Conservation (phyloP, 495 filamentous ascomycete genomes). For the Xylaria curta region DNA sequence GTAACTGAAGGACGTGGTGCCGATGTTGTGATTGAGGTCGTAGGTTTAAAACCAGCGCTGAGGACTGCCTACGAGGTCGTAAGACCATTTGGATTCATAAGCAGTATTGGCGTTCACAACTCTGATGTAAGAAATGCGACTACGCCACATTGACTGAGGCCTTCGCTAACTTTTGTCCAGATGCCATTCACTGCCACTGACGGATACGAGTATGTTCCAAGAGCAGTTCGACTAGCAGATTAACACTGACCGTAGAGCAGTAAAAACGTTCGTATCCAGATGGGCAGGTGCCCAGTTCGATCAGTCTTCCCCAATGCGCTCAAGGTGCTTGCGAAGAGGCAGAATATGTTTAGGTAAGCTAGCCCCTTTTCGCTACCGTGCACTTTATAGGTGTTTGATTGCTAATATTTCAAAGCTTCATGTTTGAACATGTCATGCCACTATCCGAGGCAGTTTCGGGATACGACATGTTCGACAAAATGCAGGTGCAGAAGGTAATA, state of each 20-base stretch:
- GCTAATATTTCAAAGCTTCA: constrained; percentile 66
- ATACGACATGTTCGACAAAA: constrained; percentile 89
- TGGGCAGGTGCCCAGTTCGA: constrained; percentile 92
- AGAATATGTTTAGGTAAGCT: constrained; percentile 78
- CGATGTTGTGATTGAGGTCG: constrained; percentile 91
- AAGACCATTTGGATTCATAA: constrained; percentile 85
- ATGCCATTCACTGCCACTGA: constrained; percentile 85
- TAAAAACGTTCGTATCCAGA: constrained; percentile 91
- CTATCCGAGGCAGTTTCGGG: constrained; percentile 82
- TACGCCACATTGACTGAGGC: neutral
- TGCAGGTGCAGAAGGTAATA: constrained; percentile 90
- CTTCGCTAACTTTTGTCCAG: constrained; percentile 47
- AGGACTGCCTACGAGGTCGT: constrained; percentile 84
- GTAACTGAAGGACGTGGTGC: constrained; percentile 84
- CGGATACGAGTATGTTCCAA: constrained; percentile 70
- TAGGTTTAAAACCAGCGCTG: constrained; percentile 83
- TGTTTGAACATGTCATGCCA: constrained; percentile 93
- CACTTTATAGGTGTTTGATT: neutral
- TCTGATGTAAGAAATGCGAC: constrained; percentile 62
- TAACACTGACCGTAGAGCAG: constrained; percentile 37
- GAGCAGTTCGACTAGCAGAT: neutral
- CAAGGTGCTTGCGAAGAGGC: constrained; percentile 78
- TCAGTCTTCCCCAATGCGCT: constrained; percentile 82
- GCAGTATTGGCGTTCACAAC: constrained; percentile 92
- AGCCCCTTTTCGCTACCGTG: constrained; percentile 15